Evolutionary conservation across 2,329 filamentous ascomycete species (phyloP).

Genomic region (Sporothrix pallida): DNA sequence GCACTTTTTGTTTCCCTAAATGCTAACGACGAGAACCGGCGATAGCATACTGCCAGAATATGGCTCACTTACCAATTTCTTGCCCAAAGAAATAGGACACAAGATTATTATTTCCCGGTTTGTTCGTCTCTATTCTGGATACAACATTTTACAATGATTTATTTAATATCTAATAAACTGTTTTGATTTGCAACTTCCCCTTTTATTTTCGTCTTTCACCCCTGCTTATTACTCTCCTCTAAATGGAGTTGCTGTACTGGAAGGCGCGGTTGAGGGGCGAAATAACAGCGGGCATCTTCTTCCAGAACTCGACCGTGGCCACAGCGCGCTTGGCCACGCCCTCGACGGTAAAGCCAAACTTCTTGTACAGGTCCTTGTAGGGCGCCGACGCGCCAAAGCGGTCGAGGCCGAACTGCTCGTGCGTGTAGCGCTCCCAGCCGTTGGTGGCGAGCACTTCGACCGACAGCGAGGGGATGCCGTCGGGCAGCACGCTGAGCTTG

Average conservation of each 20-base stretch:
- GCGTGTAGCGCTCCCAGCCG: slow-evolving; percentile 98
- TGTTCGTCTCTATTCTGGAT: too few relatives aligned
- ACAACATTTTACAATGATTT: too few relatives aligned
- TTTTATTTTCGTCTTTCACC: neutral
- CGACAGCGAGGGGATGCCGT: slow-evolving; percentile 89
- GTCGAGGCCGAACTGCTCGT: slow-evolving; percentile 99
- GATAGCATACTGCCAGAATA: too few relatives aligned
- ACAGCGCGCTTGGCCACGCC: slow-evolving; percentile 93
- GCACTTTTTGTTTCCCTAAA: too few relatives aligned
- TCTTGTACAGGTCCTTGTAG: slow-evolving; percentile 99
- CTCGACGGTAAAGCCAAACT: slow-evolving; percentile 99
- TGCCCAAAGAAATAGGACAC: too few relatives aligned
- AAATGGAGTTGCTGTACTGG: slow-evolving; percentile 82
- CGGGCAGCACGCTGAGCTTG: slow-evolving; percentile 87
- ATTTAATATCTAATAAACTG: too few relatives aligned
- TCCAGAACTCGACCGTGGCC: slow-evolving; percentile 96
- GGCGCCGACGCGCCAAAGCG: slow-evolving; percentile 96
- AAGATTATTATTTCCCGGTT: too few relatives aligned
- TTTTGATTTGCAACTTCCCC: too few relatives aligned
- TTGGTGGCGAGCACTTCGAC: slow-evolving; percentile 97
- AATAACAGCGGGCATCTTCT: slow-evolving; percentile 85
- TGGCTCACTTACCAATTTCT: too few relatives aligned
- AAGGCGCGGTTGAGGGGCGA: slow-evolving; percentile 97
- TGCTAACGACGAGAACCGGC: too few relatives aligned
- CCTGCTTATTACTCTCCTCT: neutral